Conservation (phyloP, 352 stramenopile genomes). For the Achlya hypogyna region DNA sequence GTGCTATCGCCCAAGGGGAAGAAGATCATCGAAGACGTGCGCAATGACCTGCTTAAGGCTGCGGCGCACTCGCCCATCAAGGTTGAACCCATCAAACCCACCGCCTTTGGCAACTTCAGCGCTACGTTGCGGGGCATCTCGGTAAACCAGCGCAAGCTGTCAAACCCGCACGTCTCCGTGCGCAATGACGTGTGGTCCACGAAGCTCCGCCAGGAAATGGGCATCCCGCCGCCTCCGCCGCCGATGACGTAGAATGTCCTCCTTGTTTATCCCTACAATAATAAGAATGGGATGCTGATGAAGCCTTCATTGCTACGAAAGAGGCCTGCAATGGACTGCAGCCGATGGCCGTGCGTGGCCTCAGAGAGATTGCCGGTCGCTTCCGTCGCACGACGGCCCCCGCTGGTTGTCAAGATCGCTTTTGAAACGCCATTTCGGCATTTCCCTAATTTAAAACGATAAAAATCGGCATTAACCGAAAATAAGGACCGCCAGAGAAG, state of each 20-base stretch:
- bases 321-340: too few species aligned
- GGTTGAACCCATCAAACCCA: background rate
- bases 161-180: constrained; percentile 16
- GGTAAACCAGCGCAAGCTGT: constrained; percentile 1
- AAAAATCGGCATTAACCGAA: background rate
- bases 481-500: background rate
- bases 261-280: too few species aligned
- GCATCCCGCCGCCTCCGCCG: background rate
- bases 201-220: constrained; percentile 28
- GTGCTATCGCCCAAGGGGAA: constrained; percentile 34
- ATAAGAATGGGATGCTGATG: too few species aligned
- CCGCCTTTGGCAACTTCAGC: constrained; percentile 4
- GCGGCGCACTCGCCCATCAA: constrained; percentile 16
- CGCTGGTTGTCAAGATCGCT: too few species aligned
- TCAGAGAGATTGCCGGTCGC: too few species aligned
- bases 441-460: background rate
- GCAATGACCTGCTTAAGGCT: constrained; percentile 29
- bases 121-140: constrained; percentile 28
- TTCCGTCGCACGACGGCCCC: too few species aligned
- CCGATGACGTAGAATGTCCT: background rate
- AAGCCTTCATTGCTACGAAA: too few species aligned
- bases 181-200: constrained; percentile 34
- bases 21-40: constrained; percentile 37
- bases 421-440: too few species aligned
- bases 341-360: too few species aligned